phyloP scores from a whole-genome alignment of 1,139 yeast genomes.

The Yamadazyma pseudoaaseri region DNA sequence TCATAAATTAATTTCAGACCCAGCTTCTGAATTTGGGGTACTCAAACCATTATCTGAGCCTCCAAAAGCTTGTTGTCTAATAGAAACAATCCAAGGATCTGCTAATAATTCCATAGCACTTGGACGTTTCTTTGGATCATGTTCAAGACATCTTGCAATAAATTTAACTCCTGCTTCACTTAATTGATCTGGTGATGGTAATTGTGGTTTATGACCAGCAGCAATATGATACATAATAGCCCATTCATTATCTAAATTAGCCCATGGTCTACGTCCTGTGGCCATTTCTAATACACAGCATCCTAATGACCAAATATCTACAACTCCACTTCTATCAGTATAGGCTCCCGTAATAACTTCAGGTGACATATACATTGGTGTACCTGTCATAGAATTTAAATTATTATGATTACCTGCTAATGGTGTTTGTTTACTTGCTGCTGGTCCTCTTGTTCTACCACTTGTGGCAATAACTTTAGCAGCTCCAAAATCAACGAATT shows the following conservation, averaged over 20 bases:
- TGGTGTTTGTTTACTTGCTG: slow-evolving; percentile 15
- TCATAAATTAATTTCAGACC: slow-evolving; percentile 5
- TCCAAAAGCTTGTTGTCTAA: slow-evolving; percentile 69
- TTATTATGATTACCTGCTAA: slow-evolving; percentile 22
- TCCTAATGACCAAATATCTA: slow-evolving; percentile 84
- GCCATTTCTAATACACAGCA: slow-evolving; percentile 83
- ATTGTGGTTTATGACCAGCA: slow-evolving; percentile 86
- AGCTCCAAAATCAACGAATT: slow-evolving; percentile 96
- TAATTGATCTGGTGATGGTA: slow-evolving; percentile 78
- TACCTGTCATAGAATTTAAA: slow-evolving; percentile 74
- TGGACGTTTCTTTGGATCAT: slow-evolving; percentile 77
- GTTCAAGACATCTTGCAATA: slow-evolving; percentile 73
- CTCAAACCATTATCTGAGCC: slow-evolving; percentile 30
- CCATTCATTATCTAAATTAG: slow-evolving; percentile 94
- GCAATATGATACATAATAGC: slow-evolving; percentile 98
- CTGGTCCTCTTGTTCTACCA: slow-evolving; percentile 44
- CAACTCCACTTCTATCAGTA: slow-evolving; percentile 66
- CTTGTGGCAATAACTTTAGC: slow-evolving; percentile 88
- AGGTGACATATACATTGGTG: slow-evolving; percentile 99
- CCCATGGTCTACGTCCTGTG: slow-evolving; percentile 84
- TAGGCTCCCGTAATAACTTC: slow-evolving; percentile 85
- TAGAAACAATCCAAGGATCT: slow-evolving; percentile 88
- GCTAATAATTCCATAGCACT: slow-evolving; percentile 80
- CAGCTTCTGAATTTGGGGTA: slow-evolving; percentile 41
- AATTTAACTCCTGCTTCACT: slow-evolving; percentile 72